phyloP scores from a whole-genome alignment of 345 rosid genomes.

The Aethionema arabicum region DNA sequence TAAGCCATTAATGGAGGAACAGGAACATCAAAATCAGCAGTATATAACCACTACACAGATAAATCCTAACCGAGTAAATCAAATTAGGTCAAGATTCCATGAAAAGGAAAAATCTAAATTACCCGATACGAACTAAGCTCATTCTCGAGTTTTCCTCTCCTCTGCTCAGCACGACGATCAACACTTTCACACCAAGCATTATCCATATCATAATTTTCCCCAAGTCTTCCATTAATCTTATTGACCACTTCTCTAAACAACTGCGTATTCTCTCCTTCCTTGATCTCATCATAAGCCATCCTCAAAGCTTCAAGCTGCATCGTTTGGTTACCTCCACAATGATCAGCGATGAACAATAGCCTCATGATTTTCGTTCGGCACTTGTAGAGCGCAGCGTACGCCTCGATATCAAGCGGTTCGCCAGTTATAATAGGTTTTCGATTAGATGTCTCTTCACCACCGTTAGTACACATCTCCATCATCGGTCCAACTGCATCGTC shows the following conservation, averaged over 20 bases:
- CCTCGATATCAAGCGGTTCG: constrained; percentile 90
- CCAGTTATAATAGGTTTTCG: constrained; percentile 70
- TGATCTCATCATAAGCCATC: constrained; percentile 94
- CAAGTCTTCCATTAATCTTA: constrained; percentile 70
- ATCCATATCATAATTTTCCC: constrained; percentile 63
- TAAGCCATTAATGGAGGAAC: not conserved
- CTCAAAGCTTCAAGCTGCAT: constrained; percentile 84
- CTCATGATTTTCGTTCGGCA: constrained; percentile 89
- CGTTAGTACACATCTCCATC: constrained; percentile 71
- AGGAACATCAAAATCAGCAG: no score
- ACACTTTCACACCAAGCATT: constrained; percentile 66
- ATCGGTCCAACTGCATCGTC: constrained; percentile 52
- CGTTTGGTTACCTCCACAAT: constrained; percentile 58
- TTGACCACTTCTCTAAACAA: constrained; percentile 71
- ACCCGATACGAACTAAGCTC: constrained; percentile 97
- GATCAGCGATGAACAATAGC: constrained; percentile 76
- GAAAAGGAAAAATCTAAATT: constrained; percentile 22
- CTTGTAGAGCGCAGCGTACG: constrained; percentile 80
- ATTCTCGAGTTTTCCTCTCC: constrained; percentile 82
- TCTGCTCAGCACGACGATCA: constrained; percentile 80
- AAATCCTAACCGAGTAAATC: not conserved
- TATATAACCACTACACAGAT: not conserved
- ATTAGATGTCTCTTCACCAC: constrained; percentile 48
- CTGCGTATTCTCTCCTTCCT: constrained; percentile 93
- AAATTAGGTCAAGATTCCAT: constrained; percentile 24